Percentiles rank a stretch among this genome's conserved stretches.
Evolutionary conservation across 495 filamentous ascomycete genomes (phyloP).

Genomic region (Lophiostoma macrostomum): DNA sequence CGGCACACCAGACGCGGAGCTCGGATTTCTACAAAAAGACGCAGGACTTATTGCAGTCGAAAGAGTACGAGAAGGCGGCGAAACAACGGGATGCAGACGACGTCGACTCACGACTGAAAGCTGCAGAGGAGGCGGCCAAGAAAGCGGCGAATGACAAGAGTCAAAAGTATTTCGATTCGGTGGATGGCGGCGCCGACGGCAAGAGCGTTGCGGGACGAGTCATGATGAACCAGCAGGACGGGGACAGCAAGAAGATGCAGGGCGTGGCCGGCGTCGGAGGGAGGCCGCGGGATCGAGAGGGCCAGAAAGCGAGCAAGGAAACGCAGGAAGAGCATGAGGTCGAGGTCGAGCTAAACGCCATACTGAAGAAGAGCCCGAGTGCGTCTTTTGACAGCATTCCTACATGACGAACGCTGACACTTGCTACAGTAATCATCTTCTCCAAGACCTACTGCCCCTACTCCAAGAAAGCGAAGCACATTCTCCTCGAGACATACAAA

Average conservation of each 20-base stretch:
- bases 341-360: conserved; percentile 64
- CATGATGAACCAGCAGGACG: conserved; percentile 44
- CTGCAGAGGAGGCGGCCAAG: conserved; percentile 41
- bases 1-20: conserved; percentile 41
- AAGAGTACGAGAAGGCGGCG: conserved; percentile 40
- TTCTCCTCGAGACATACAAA: conserved; percentile 76
- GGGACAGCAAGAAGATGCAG: conserved; percentile 42
- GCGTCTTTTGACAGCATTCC: conserved; percentile 38
- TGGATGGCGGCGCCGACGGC: conserved; percentile 33
- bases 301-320: conserved; percentile 45
- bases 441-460: conserved; percentile 89
- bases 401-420: conserved; percentile 3
- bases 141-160: conserved; percentile 51
- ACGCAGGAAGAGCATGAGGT: conserved; percentile 56
- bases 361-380: conserved; percentile 81
- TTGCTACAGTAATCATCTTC: conserved; percentile 76
- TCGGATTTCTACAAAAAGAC: conserved; percentile 57
- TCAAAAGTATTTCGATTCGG: conserved; percentile 43
- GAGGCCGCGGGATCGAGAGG: conserved; percentile 32
- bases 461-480: conserved; percentile 75
- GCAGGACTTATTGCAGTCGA: conserved; percentile 45
- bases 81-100: conserved; percentile 31
- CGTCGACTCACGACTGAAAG: conserved; percentile 39
- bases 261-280: conserved; percentile 36
- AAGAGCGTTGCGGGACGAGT: conserved; percentile 67